Evolutionary conservation across 306 rosid species (phyloP).

Genomic region (Medicago arabica): DNA sequence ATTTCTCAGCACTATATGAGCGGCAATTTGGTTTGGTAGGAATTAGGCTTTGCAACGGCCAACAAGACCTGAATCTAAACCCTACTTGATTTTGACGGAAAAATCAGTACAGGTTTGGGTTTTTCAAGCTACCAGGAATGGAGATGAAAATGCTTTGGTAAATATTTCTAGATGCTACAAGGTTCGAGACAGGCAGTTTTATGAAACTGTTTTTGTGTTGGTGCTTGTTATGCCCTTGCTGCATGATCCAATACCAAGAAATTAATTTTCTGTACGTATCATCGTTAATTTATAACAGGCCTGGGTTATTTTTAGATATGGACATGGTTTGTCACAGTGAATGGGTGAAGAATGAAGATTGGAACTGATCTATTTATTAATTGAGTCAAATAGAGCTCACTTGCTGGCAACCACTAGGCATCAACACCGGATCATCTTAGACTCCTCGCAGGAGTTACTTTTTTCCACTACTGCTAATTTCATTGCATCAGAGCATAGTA

Average conservation of each 20-base stretch:
- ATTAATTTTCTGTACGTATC: background rate
- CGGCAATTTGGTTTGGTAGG: conserved; percentile 7
- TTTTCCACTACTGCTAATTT: conserved; percentile 2
- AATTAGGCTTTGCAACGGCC: background rate
- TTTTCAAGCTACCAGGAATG: background rate
- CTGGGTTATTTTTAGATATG: conserved; percentile 1
- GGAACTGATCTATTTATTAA: conserved; percentile 30
- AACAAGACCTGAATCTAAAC: conserved; percentile 1
- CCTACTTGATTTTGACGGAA: background rate
- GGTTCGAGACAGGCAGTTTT: background rate
- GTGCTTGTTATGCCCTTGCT: conserved; percentile 24
- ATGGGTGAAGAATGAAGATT: conserved; percentile 1
- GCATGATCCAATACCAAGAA: background rate
- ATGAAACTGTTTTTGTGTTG: conserved; percentile 4
- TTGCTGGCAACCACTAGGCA: conserved; percentile 25
- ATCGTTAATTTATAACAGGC: conserved; percentile 9
- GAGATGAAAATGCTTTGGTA: background rate
- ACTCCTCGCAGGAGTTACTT: conserved; percentile 13
- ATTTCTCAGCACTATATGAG: conserved; percentile 30
- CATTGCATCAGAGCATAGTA: conserved; percentile 18
- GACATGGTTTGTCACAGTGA: conserved; percentile 36
- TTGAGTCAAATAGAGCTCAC: conserved; percentile 25
- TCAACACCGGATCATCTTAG: conserved; percentile 1
- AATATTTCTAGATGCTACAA: conserved; percentile 30
- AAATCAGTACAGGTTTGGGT: background rate